Evolutionary conservation across 1,284 basidiomycete genomes (phyloP).

Genomic region (Tilletiopsis washingtonensis): DNA sequence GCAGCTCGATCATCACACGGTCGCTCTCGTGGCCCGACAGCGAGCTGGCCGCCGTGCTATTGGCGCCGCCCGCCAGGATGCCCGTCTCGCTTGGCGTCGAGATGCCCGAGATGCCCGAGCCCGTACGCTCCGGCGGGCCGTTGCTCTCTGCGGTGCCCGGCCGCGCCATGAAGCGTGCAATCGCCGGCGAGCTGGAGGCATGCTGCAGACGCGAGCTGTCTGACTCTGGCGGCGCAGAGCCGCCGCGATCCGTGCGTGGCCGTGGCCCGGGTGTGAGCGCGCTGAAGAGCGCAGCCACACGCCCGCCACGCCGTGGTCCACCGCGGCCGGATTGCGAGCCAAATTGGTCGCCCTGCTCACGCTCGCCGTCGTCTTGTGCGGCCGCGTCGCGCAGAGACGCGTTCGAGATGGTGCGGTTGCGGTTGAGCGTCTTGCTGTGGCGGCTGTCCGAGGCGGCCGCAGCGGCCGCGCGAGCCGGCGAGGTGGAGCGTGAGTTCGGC

Average conservation of each 20-base stretch:
- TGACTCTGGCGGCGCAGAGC: neutral
- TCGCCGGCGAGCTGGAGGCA: neutral
- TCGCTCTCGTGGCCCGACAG: neutral
- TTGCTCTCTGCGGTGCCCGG: neutral
- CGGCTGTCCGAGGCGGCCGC: neutral
- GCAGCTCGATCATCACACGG: neutral
- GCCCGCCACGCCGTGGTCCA: neutral
- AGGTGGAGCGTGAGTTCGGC: neutral
- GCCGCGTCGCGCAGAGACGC: too few species aligned
- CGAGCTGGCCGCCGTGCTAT: neutral
- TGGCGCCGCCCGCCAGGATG: neutral
- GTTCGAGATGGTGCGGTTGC: neutral
- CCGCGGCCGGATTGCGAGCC: neutral
- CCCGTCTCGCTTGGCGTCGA: conserved; percentile 5
- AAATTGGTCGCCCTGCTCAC: neutral
- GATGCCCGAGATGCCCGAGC: conserved; percentile 1
- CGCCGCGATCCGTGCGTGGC: too few species aligned
- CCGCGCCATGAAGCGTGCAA: neutral
- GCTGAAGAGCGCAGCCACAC: neutral
- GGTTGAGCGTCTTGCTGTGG: neutral
- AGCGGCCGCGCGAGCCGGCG: neutral
- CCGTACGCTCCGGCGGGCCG: neutral
- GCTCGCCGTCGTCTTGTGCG: neutral
- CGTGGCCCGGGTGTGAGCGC: too few species aligned
- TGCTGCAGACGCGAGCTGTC: neutral